Evolutionary conservation across 495 filamentous ascomycete species (phyloP).

Genomic region (Podospora anserina): DNA sequence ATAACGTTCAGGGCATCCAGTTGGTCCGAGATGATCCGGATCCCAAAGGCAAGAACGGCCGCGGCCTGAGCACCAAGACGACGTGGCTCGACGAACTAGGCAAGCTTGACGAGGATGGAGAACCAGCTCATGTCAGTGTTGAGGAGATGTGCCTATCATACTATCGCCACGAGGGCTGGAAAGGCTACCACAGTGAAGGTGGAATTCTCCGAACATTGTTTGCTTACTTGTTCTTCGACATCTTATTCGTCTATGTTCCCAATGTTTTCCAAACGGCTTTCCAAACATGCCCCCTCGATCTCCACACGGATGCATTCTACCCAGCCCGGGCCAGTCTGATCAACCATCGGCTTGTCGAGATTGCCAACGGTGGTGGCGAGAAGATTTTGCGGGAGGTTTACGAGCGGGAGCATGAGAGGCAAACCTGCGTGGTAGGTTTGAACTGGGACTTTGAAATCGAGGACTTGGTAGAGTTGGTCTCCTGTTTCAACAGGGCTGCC

Average conservation of each 20-base stretch:
- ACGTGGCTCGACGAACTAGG: constrained; percentile 78
- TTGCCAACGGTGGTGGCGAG: constrained; percentile 70
- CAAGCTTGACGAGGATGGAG: constrained; percentile 62
- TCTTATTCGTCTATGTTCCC: constrained; percentile 88
- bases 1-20: constrained; percentile 70
- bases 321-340: constrained; percentile 80
- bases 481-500: constrained; percentile 73
- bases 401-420: constrained; percentile 58
- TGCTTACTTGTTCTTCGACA: constrained; percentile 87
- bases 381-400: constrained; percentile 65
- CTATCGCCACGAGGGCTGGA: constrained; percentile 83
- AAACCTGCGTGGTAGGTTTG: constrained; percentile 82
- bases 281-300: constrained; percentile 88
- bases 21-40: constrained; percentile 57
- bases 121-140: constrained; percentile 46
- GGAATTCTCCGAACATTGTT: constrained; percentile 89
- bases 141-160: constrained; percentile 89
- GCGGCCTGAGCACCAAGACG: constrained; percentile 65
- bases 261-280: constrained; percentile 96
- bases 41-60: constrained; percentile 37
- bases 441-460: constrained; percentile 83
- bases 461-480: constrained; percentile 79
- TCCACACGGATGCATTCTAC: constrained; percentile 93
- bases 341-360: constrained; percentile 79
- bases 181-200: constrained; percentile 90